A percentile compares a stretch with the other conserved stretches of the same genome.
phyloP scores from a whole-genome alignment of 805 yeast species.

The Pichia occidentalis region DNA sequence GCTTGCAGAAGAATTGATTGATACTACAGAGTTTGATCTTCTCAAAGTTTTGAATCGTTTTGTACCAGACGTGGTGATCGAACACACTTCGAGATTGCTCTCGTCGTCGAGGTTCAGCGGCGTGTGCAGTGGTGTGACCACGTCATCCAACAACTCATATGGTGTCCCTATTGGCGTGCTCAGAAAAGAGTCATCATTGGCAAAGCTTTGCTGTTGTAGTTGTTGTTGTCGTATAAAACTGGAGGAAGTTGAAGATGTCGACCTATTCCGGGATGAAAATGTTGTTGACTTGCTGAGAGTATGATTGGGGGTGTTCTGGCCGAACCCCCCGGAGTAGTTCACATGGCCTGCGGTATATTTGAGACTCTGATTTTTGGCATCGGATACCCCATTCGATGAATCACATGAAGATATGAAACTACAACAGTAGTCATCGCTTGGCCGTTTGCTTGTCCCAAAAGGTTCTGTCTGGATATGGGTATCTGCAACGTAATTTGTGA shows the following conservation, averaged over 20 bases:
- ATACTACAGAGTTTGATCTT: constrained; percentile 26
- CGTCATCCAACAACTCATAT: constrained; percentile 4
- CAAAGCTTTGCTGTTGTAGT: not conserved
- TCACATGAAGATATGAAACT: too few species aligned
- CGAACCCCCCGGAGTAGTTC: not conserved
- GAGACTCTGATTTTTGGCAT: too few species aligned
- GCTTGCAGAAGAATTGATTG: constrained; percentile 21
- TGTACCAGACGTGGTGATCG: constrained; percentile 23
- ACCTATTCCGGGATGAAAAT: constrained; percentile 2
- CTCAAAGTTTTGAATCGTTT: constrained; percentile 24
- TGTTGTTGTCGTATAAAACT: constrained; percentile 1
- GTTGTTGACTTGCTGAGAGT: too few species aligned
- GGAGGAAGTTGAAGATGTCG: constrained; percentile 4
- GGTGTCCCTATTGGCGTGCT: constrained; percentile 17
- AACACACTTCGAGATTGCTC: constrained; percentile 20
- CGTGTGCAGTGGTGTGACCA: not conserved
- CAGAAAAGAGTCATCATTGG: constrained; percentile 5
- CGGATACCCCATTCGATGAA: too few species aligned
- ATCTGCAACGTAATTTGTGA: too few species aligned
- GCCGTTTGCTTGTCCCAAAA: too few species aligned
- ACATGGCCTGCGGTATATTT: too few species aligned
- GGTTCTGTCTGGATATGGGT: too few species aligned
- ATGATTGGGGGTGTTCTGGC: not conserved
- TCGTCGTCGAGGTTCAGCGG: constrained; percentile 14
- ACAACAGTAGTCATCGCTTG: too few species aligned